A percentile compares a stretch with the other conserved stretches of the same genome.
Conservation (phyloP, 2,329 filamentous ascomycete species). For the Curvularia sp. region DNA sequence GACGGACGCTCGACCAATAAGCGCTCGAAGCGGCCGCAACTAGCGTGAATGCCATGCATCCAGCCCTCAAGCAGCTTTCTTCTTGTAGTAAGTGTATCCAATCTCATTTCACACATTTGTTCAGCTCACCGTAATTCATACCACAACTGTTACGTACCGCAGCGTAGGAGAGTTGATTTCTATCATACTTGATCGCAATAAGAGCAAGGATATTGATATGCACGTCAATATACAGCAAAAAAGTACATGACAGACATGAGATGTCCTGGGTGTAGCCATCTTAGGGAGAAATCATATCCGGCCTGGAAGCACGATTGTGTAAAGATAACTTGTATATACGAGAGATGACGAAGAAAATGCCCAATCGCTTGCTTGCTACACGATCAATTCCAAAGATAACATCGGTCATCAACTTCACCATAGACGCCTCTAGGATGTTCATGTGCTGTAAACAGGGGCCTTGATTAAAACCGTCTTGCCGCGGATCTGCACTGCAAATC, state of each 20-base stretch:
- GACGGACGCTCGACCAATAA: conserved; percentile 30
- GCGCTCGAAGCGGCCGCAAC: conserved; percentile 18
- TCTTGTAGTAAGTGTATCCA: not conserved
- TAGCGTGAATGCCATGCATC: conserved; percentile 10
- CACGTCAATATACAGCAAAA: conserved; percentile 27
- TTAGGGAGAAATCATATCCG: conserved; percentile 25
- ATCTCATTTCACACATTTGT: not conserved
- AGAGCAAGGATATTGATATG: conserved; percentile 48
- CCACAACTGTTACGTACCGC: not conserved
- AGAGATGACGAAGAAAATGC: conserved; percentile 18
- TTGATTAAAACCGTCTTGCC: conserved; percentile 59
- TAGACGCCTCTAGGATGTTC: conserved; percentile 10
- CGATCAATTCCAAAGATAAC: conserved; percentile 23
- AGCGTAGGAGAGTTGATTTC: conserved; percentile 5
- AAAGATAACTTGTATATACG: conserved; percentile 18
- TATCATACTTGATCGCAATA: conserved; percentile 31
- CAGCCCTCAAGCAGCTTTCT: not conserved
- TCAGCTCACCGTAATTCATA: not conserved
- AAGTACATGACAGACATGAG: conserved; percentile 16
- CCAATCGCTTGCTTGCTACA: conserved; percentile 24
- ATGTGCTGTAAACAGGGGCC: conserved; percentile 56
- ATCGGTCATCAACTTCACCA: conserved; percentile 9
- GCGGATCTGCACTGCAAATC: conserved; percentile 57
- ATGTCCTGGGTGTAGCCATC: conserved; percentile 26
- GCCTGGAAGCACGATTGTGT: conserved; percentile 10